Conservation (phyloP, 2,329 filamentous ascomycete species). For the Pestalotiopsis sp. region DNA sequence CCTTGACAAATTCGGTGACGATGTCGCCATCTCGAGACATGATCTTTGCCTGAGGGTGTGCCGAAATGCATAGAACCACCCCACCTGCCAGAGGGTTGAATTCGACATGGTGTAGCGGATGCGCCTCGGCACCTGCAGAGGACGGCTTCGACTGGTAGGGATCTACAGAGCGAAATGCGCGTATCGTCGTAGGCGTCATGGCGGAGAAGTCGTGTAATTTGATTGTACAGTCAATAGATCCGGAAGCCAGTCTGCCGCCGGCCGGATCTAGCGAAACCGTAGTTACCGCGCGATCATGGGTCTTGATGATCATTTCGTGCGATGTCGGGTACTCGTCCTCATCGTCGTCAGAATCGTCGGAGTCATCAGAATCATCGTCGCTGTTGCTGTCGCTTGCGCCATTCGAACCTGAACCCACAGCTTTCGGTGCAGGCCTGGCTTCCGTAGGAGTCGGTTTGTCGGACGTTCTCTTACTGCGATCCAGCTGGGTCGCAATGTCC, state of each 20-base stretch:
- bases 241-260: conserved; percentile 84
- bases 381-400: conserved; percentile 36
- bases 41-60: conserved; percentile 87
- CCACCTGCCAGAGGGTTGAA: conserved; percentile 84
- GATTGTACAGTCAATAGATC: conserved; percentile 85
- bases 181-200: conserved; percentile 92
- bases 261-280: conserved; percentile 82
- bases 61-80: conserved; percentile 83
- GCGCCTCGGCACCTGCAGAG: conserved; percentile 75
- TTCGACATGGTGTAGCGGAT: conserved; percentile 82
- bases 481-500: conserved; percentile 79
- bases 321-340: conserved; percentile 91
- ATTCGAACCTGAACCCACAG: conserved; percentile 24
- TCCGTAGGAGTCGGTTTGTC: conserved; percentile 30
- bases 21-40: conserved; percentile 87
- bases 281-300: conserved; percentile 86
- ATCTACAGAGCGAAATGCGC: conserved; percentile 91
- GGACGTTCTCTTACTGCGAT: conserved; percentile 70
- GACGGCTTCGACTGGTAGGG: conserved; percentile 77
- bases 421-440: conserved; percentile 32
- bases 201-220: conserved; percentile 95
- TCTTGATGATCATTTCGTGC: conserved; percentile 90
- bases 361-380: conserved; percentile 49
- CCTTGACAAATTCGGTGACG: conserved; percentile 88
- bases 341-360: conserved; percentile 67